A percentile compares a stretch with the other conserved stretches of the same genome.
Conservation (phyloP, 2,329 filamentous ascomycete species). For the Aurifilum marmelostoma region DNA sequence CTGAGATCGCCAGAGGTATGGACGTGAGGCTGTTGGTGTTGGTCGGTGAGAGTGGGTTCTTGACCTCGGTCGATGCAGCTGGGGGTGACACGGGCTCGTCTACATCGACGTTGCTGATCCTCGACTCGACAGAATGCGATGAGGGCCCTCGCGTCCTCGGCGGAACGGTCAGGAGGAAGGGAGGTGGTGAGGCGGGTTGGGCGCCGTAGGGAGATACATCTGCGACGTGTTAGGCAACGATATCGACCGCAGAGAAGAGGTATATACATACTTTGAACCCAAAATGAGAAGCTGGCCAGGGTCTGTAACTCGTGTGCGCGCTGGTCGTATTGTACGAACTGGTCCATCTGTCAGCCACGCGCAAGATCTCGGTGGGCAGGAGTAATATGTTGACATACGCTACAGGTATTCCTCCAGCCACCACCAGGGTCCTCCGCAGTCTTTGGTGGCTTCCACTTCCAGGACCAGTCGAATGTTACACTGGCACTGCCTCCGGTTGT, state of each 20-base stretch:
- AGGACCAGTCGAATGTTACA: conserved; percentile 90
- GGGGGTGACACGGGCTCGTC: conserved; percentile 64
- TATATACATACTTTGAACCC: conserved; percentile 74
- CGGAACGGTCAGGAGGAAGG: conserved; percentile 73
- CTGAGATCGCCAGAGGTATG: conserved; percentile 37
- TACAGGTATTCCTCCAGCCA: conserved; percentile 95
- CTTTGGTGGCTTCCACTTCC: conserved; percentile 96
- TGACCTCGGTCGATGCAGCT: conserved; percentile 43
- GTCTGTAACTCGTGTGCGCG: conserved; percentile 87
- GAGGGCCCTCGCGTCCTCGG: conserved; percentile 84
- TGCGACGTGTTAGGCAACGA: conserved; percentile 35
- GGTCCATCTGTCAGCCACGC: conserved; percentile 34
- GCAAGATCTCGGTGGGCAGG: neutral
- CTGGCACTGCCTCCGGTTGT: conserved; percentile 80
- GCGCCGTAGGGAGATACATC: conserved; percentile 50
- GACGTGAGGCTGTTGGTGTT: conserved; percentile 14
- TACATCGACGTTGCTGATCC: conserved; percentile 72
- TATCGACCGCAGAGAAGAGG: conserved; percentile 1
- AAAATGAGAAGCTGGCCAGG: conserved; percentile 91
- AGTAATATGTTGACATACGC: conserved; percentile 55
- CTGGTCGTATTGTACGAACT: conserved; percentile 97
- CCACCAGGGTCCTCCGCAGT: conserved; percentile 77
- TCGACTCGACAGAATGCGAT: conserved; percentile 81
- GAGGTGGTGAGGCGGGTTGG: conserved; percentile 68
- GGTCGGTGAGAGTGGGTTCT: conserved; percentile 26